Evolutionary conservation across 2,329 filamentous ascomycete genomes (phyloP), one percentile per base, ranked within the genome.

Genomic region (Cytospora chrysosperma): DNA sequence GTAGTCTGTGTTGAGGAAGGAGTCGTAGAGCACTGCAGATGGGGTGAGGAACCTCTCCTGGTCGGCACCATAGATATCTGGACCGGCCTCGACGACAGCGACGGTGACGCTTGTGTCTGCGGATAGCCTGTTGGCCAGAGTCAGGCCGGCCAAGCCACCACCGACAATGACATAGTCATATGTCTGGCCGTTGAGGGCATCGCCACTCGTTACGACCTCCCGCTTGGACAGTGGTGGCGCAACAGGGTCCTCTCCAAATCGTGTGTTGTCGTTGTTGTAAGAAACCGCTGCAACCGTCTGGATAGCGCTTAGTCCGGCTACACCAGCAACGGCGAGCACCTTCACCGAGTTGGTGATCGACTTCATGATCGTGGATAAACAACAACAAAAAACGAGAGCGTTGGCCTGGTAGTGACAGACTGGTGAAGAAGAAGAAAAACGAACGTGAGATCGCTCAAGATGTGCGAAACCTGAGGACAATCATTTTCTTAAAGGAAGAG

Each of bases 81-180:
- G 51, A 26, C 65, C 65, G 15, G 65, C 65, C 49, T 66, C 65
- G 37, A 66, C 49, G 15, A 66, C 65, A 5, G 65, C 65, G 5
- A 66, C 65, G 12, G 61, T 64, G 26, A 60, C 59, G 67, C 67
- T 61, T 19, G 63, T 47, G 58, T 72, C 64, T 56, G 71, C 71
- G 15, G 70, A 68, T 27, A 72, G 58, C 53, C 71, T 67, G 50
- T 72, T 71, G 7, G 67, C 71, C 26, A 72, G 70, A 3, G 69
- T 68, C 10, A 72, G 62, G 10, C 71, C 71, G 5, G 61, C 57
- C 8, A 59, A 34, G 2, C 64, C 64, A 17, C 56, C 64, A 19
- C 64, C 64, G 12, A 65, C 61, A 32, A 65, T 56, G 26, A 65
- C 27, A 15, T 65, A 65, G 61, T 65, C 64, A 17, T 65, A 65